Base-by-base conservation (phyloP, 129 eudicot genomes). In the Artemisia argyi region DNA sequence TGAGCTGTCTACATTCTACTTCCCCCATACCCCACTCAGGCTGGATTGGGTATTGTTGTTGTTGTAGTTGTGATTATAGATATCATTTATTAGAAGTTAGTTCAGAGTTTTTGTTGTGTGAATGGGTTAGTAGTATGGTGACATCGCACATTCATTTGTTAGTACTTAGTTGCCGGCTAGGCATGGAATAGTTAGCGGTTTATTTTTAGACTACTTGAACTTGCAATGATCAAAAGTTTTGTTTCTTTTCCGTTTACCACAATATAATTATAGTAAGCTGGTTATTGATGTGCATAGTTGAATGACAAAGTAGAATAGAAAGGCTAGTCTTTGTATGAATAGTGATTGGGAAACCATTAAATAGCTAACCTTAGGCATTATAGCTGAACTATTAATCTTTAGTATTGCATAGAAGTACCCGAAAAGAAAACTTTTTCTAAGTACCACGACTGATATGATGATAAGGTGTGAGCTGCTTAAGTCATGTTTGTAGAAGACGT, bases 241-340 rank as follows among this genome's bases (percentile, higher is more conserved):
- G 61, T 28, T 28, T 15, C 20, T 9, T 15, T 66, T 39, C 56
- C 7, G 49, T 17, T 53, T 66, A 47, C 47, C 18, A 16, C 35
- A 35, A 70, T 11, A 35, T 22, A 56, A 39, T 39, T 17, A 12
- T 52, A 11, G 14, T 39, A 70, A 54, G 53, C 2, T 70, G 42
- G 74, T 55, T 51, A 32, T 5, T 16, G 6, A n/a, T 51, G 18
- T 69, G 63, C 61, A 70, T 18, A 35, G 14, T 48, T 22, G 72
- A 18, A 67, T 15, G 9, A 44, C 17, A 17, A 42, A 12, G 42
- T 28, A 12, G 30, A 39, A 5, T 6, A 39, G 11, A 68, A 51
- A 16, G 28, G 26, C 48, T 50, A 15, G 3, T 24, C 3, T 26
- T 26, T 51, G 7, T 68, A 55, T 55, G 24, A 16, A 20, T 20